Evolutionary conservation across 148 eudicot genomes (phyloP).

Genomic region (Rhododendron ovatum): DNA sequence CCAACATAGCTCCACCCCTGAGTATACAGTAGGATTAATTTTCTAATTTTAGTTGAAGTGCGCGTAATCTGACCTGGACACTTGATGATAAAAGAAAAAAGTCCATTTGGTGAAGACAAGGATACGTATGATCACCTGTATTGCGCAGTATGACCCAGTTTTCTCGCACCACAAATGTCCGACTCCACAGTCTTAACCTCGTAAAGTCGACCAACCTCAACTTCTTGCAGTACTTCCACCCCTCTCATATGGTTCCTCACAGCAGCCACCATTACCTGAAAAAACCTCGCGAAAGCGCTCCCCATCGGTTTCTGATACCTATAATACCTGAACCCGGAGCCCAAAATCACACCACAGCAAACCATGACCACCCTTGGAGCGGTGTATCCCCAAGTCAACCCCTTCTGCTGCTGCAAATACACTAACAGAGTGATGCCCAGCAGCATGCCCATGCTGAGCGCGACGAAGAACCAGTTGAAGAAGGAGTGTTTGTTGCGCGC

Average conservation of each 20-base stretch:
- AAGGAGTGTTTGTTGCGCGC: slow-evolving; percentile 35
- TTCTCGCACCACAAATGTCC: slow-evolving; percentile 40
- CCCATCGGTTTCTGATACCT: slow-evolving; percentile 49
- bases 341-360: slow-evolving; percentile 28
- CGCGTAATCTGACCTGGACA: too few species aligned
- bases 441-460: slow-evolving; percentile 50
- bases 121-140: slow-evolving; percentile 29
- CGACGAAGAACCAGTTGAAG: slow-evolving; percentile 59
- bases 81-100: too few species aligned
- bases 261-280: slow-evolving; percentile 43
- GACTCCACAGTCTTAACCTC: slow-evolving; percentile 37
- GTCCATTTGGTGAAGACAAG: background rate
- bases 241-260: slow-evolving; percentile 36
- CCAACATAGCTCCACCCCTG: too few species aligned
- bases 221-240: slow-evolving; percentile 7
- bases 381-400: slow-evolving; percentile 43
- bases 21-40: too few species aligned
- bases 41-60: too few species aligned
- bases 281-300: slow-evolving; percentile 47
- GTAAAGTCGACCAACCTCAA: slow-evolving; percentile 19
- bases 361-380: slow-evolving; percentile 39
- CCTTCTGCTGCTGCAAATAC: slow-evolving; percentile 32
- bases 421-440: slow-evolving; percentile 42
- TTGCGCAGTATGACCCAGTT: slow-evolving; percentile 38
- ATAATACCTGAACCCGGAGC: slow-evolving; percentile 29